Base-by-base conservation (phyloP, 768 basidiomycete species). In the Boletus sp. region DNA sequence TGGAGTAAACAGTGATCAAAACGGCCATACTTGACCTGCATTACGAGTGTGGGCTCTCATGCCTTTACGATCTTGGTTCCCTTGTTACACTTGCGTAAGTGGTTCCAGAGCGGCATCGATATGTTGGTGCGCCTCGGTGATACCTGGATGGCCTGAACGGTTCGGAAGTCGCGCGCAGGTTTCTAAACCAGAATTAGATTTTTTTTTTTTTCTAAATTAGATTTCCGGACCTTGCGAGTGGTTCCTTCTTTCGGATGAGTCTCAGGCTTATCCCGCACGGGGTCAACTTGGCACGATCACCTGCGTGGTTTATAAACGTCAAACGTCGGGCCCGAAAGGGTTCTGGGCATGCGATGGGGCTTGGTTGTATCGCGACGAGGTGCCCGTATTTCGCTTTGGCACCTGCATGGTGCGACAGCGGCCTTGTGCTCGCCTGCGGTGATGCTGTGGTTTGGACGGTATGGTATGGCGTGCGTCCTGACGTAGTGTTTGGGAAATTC, bases 111-210 rank as follows among this genome's bases (percentile, higher is more conserved):
- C 49, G 43, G n/a, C 3, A n/a, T 44, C 11, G 29, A 50, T 49
- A 39, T 54, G 42, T 56, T 29, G 35, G 37, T 44, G 23, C 23
- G n/a, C 55, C 61, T 57, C 58, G 66, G 66, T 14, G 59, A 59
- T 63, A 50, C 44, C 54, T 50, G 4, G 23, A 30, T 42, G 19
- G 32, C n/a, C 38, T 41, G 33, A 6, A 37, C 11, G 35, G 17
- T 38, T 39, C 32, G 10, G 29, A 50, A 40, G 37, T 47, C 9
- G 37, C 33, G 34, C 30, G 13, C 45, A n/a, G 21, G 34, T 30
- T 32, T 45, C 40, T 50, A 30, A 23, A 41, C 47, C 45, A 54
- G 46, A 56, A 46, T 60, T 47, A 42, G 57, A 43, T 32, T 43
- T 53, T 38, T 55, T 63, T 63, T 38, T 32, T 43, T 58, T 38